phyloP scores from a whole-genome alignment of 2,329 filamentous ascomycete genomes.

The Penicillium concentricum region DNA sequence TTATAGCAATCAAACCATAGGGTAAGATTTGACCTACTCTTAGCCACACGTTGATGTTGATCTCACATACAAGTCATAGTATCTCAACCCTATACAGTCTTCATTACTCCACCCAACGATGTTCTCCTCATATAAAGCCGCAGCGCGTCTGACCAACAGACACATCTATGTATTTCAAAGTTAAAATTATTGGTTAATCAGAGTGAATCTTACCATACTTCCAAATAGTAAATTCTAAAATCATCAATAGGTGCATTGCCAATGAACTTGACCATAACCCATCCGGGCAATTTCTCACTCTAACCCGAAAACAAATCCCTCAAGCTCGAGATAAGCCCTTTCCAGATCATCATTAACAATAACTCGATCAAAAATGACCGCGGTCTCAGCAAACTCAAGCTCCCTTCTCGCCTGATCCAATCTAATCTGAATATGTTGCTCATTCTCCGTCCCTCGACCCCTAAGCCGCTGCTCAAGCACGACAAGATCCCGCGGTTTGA shows the following conservation, averaged over 20 bases:
- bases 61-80: too few species aligned
- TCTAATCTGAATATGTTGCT: background rate
- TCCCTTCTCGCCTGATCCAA: background rate
- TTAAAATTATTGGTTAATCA: too few species aligned
- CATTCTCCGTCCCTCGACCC: background rate
- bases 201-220: too few species aligned
- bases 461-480: background rate
- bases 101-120: too few species aligned
- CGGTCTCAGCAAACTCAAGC: background rate
- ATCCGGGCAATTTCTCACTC: background rate
- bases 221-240: background rate
- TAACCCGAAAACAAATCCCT: background rate
- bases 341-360: background rate
- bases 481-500: background rate
- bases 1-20: background rate
- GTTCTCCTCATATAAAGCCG: too few species aligned
- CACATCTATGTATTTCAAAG: too few species aligned
- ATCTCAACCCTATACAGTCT: too few species aligned
- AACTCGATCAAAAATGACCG: background rate
- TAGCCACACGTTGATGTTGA: too few species aligned
- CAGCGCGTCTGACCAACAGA: too few species aligned
- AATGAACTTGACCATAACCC: background rate
- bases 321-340: background rate
- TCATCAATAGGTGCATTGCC: background rate
- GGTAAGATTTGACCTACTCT: background rate